Evolutionary conservation across 148 eudicot species (phyloP).

Genomic region (Vaccinium corymbosum): DNA sequence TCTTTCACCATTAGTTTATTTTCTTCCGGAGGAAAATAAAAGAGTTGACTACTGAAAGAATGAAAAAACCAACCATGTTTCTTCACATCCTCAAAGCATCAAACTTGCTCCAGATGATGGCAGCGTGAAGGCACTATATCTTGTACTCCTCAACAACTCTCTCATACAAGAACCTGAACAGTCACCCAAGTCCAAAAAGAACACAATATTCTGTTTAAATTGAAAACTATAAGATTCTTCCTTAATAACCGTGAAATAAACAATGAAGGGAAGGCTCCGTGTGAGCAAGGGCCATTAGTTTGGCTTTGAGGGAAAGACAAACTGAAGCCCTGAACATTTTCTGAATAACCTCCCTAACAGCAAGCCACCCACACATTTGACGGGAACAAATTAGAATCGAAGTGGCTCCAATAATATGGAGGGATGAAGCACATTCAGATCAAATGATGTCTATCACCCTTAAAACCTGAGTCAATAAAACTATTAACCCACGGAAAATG

Average conservation of each 20-base stretch:
- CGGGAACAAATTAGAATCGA: background rate
- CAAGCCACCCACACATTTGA: background rate
- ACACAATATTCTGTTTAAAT: slow-evolving; percentile 2
- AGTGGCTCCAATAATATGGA: background rate
- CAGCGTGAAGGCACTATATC: slow-evolving; percentile 11
- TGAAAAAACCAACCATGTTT: slow-evolving; percentile 16
- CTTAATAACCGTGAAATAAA: background rate
- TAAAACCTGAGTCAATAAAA: background rate
- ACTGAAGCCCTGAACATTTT: background rate
- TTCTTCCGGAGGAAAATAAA: background rate
- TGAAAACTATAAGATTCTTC: background rate
- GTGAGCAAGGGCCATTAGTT: slow-evolving; percentile 7
- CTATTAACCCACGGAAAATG: background rate
- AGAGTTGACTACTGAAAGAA: slow-evolving; percentile 9
- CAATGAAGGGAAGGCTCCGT: background rate
- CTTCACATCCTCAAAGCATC: slow-evolving; percentile 26
- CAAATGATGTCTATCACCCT: background rate
- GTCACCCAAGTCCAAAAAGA: slow-evolving; percentile 8
- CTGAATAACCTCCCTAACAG: background rate
- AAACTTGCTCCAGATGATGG: slow-evolving; percentile 3
- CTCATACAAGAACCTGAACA: slow-evolving; percentile 1
- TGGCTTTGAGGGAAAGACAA: background rate
- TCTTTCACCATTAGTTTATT: background rate
- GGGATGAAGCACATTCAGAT: background rate
- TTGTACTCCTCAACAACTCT: background rate